These are phyloP conservation scores for Exophiala spinifera DNA, from an alignment of 2,329 filamentous ascomycete genomes.

Conservation along the genomic window DNA sequence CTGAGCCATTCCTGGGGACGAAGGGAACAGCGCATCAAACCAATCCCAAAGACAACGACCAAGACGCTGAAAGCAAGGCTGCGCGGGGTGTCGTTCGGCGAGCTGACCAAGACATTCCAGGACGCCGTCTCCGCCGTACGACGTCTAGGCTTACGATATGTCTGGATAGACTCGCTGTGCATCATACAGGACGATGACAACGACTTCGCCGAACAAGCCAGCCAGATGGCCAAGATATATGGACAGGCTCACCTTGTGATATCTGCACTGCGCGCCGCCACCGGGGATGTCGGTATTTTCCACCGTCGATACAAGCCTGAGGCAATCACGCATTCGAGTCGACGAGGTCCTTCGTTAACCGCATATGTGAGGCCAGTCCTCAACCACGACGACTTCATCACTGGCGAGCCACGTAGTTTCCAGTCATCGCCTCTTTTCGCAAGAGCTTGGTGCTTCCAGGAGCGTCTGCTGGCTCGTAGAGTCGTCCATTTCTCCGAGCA, in stretches of 20 bases:
- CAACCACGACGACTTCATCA: not conserved
- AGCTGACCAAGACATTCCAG: slow-evolving; percentile 22
- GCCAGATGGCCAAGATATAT: slow-evolving; percentile 26
- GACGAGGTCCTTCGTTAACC: not conserved
- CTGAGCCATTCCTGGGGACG: slow-evolving; percentile 9
- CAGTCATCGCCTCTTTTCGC: not conserved
- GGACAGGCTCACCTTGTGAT: slow-evolving; percentile 18
- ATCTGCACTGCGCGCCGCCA: slow-evolving; percentile 12
- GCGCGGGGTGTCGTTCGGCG: slow-evolving; percentile 6
- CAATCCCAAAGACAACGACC: not conserved
- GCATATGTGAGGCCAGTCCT: not conserved
- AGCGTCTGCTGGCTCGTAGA: not conserved
- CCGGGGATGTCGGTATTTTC: slow-evolving; percentile 6
- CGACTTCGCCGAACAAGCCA: slow-evolving; percentile 23
- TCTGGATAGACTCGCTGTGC: slow-evolving; percentile 33
- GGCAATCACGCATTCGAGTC: not conserved
- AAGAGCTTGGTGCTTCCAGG: slow-evolving; percentile 24
- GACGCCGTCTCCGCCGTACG: slow-evolving; percentile 30
- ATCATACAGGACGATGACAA: slow-evolving; percentile 28
- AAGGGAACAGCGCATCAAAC: slow-evolving; percentile 1
- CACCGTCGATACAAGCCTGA: not conserved
- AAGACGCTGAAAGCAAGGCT: not conserved
- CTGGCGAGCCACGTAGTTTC: not conserved
- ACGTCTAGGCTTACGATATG: slow-evolving; percentile 35
- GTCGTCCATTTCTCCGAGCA: not conserved